phyloP scores from a whole-genome alignment of 805 yeast genomes.

The Tetrapisispora namnaoensis region DNA sequence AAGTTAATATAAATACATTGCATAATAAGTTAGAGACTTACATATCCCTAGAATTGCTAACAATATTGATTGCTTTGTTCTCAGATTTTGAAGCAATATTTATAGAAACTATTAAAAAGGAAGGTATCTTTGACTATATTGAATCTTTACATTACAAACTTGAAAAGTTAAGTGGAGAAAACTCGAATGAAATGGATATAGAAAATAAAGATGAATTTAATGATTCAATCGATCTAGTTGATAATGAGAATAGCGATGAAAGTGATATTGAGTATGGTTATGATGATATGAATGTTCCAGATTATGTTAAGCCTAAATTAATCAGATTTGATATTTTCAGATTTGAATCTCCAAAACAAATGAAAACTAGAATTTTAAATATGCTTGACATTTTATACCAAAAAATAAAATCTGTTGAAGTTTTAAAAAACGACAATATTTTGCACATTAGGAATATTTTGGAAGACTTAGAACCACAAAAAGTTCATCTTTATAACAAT shows the following conservation, averaged over 20 bases:
- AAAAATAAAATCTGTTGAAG: background rate
- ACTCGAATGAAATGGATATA: background rate
- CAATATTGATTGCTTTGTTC: conserved; percentile 34
- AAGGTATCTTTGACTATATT: conserved; percentile 38
- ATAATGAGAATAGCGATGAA: conserved; percentile 17
- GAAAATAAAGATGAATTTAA: conserved; percentile 12
- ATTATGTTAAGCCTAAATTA: conserved; percentile 18
- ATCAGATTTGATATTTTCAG: conserved; percentile 17
- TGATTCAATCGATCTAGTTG: conserved; percentile 5
- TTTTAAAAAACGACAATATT: background rate
- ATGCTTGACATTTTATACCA: background rate
- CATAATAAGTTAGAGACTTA: background rate
- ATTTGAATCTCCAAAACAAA: background rate
- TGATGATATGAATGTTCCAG: conserved; percentile 28
- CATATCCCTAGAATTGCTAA: conserved; percentile 44
- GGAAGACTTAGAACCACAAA: conserved; percentile 14
- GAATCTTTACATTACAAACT: conserved; percentile 5
- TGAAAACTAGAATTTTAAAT: background rate
- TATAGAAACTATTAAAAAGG: conserved; percentile 34
- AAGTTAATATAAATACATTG: background rate
- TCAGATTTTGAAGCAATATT: conserved; percentile 36
- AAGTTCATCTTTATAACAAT: conserved; percentile 2
- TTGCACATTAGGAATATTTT: conserved; percentile 17
- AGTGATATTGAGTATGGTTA: conserved; percentile 25
- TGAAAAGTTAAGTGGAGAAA: conserved; percentile 7